These are phyloP conservation scores for Ceratobasidium sp. DNA, from an alignment of 1,284 basidiomycete genomes.

Conservation along the genomic window DNA sequence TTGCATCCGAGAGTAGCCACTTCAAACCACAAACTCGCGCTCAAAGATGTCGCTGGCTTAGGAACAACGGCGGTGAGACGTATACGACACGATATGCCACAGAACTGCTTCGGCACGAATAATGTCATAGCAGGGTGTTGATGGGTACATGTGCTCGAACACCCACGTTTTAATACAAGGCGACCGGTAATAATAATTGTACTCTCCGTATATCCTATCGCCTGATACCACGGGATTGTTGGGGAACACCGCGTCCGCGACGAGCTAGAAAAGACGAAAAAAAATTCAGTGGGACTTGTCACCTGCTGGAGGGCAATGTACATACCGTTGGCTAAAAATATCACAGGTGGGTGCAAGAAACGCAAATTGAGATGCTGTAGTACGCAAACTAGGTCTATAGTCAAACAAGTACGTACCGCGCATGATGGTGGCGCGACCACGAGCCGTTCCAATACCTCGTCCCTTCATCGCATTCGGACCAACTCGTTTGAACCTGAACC, in stretches of 20 bases:
- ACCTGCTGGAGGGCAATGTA: conserved; percentile 27
- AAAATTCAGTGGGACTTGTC: conserved; percentile 37
- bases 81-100: background rate
- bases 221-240: conserved; percentile 68
- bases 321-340: conserved; percentile 70
- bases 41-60: background rate
- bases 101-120: conserved; percentile 6
- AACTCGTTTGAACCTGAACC: conserved; percentile 93
- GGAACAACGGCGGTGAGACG: background rate
- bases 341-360: conserved; percentile 47
- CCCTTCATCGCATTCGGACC: conserved; percentile 99
- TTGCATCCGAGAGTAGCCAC: conserved; percentile 32
- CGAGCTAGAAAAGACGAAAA: conserved; percentile 65
- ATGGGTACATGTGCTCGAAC: conserved; percentile 19
- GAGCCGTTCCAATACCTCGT: conserved; percentile 97
- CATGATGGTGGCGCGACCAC: conserved; percentile 97
- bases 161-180: conserved; percentile 23
- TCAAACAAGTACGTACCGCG: conserved; percentile 68
- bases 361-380: background rate
- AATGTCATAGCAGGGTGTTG: conserved; percentile 15
- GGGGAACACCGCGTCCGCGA: conserved; percentile 81
- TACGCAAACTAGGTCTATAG: conserved; percentile 17
- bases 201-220: conserved; percentile 60
- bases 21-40: background rate
- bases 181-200: background rate